These are phyloP conservation scores for Porogramme epimiltina DNA, from an alignment of 1,284 basidiomycete species.

Conservation along the genomic window DNA sequence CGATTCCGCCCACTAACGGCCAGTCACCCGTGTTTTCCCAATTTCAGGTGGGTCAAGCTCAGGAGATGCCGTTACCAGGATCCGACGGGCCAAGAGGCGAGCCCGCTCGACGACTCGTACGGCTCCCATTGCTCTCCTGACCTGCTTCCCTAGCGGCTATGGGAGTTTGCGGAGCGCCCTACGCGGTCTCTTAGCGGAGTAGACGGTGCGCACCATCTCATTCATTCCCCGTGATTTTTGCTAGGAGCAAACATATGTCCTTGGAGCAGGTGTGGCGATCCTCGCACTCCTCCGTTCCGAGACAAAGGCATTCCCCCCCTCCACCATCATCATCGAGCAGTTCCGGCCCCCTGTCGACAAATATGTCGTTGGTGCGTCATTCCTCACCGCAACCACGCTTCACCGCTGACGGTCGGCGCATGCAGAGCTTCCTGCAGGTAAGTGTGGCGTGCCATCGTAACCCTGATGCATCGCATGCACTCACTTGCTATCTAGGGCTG, in stretches of 20 bases:
- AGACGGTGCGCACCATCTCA: conserved; percentile 58
- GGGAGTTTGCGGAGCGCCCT: conserved; percentile 86
- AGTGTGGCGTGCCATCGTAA: neutral
- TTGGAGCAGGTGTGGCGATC: conserved; percentile 73
- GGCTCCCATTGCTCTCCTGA: neutral
- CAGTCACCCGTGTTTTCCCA: conserved; percentile 5
- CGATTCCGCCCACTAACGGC: conserved; percentile 1
- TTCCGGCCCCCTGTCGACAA: conserved; percentile 82
- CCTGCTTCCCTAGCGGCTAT: conserved; percentile 56
- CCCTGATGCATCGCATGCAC: no score
- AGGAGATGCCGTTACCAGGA: conserved; percentile 78
- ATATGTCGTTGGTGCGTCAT: conserved; percentile 64
- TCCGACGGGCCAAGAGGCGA: conserved; percentile 71
- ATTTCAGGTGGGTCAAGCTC: conserved; percentile 68
- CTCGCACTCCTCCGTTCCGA: conserved; percentile 78
- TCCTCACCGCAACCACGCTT: no score
- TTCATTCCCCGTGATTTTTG: no score
- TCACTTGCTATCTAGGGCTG: conserved; percentile 51
- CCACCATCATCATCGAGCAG: conserved; percentile 87
- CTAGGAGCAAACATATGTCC: no score
- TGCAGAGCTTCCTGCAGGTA: conserved; percentile 82
- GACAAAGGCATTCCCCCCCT: conserved; percentile 63
- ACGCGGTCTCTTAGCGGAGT: conserved; percentile 74
- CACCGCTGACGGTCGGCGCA: neutral
- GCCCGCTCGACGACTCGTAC: conserved; percentile 13